Evolutionary conservation across 148 eudicot genomes (phyloP).

Genomic region (Linanthus parryae): DNA sequence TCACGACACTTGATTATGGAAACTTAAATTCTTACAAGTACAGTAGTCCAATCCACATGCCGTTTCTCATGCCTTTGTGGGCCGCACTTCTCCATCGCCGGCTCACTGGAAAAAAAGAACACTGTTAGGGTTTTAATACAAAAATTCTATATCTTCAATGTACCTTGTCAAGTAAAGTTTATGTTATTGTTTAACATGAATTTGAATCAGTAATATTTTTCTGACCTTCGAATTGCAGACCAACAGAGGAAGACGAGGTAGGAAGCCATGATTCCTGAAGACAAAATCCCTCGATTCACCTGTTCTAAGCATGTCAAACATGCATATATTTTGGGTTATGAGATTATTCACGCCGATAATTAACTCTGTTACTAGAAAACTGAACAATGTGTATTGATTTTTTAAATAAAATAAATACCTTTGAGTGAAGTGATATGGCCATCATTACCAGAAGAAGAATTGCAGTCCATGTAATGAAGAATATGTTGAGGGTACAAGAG

Average conservation of each 20-base stretch:
- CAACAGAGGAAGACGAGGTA: conserved; percentile 88
- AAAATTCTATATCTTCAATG: too few species aligned
- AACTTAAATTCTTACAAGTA: conserved; percentile 52
- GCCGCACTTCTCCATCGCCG: conserved; percentile 63
- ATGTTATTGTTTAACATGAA: neutral
- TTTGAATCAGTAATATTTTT: neutral
- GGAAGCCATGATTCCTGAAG: conserved; percentile 93
- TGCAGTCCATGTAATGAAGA: conserved; percentile 88
- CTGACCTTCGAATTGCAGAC: conserved; percentile 91
- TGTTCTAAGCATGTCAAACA: conserved; percentile 23
- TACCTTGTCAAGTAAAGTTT: too few species aligned
- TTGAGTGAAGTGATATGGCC: conserved; percentile 78
- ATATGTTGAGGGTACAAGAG: conserved; percentile 83
- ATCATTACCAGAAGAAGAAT: conserved; percentile 74
- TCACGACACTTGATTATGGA: too few species aligned
- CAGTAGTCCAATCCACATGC: conserved; percentile 67
- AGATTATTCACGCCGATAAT: neutral
- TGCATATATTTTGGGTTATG: neutral
- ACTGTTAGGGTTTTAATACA: too few species aligned
- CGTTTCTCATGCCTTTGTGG: conserved; percentile 39
- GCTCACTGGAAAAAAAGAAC: conserved; percentile 78
- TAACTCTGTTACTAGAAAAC: too few species aligned
- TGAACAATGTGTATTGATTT: neutral
- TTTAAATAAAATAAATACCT: conserved; percentile 32
- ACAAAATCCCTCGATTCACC: conserved; percentile 90